Conservation (phyloP, 768 basidiomycete genomes). For the Boletus rufocinnamomeus region DNA sequence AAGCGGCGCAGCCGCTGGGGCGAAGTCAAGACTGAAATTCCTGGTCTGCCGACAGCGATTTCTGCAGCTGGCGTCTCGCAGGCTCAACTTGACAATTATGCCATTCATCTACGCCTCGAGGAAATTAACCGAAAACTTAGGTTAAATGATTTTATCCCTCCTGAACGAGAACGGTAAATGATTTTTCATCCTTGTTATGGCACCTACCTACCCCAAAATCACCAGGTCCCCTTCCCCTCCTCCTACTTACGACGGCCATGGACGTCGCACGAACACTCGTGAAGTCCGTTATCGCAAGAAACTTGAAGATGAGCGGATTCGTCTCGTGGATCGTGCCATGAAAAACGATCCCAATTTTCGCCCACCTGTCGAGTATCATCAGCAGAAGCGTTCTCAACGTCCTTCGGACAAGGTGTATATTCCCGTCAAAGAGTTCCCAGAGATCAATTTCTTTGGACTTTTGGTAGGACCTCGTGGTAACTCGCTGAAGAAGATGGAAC, state of each 20-base stretch:
- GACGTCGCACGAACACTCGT: slow-evolving; percentile 96
- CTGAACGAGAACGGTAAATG: slow-evolving; percentile 83
- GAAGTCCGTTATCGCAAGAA: slow-evolving; percentile 98
- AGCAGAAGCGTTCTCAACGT: slow-evolving; percentile 89
- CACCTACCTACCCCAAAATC: slow-evolving; percentile 17
- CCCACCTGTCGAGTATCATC: slow-evolving; percentile 94
- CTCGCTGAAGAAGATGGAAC: slow-evolving; percentile 99
- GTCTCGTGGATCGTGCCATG: slow-evolving; percentile 93
- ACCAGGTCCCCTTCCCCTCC: slow-evolving; percentile 91
- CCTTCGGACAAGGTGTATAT: slow-evolving; percentile 99
- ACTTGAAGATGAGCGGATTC: slow-evolving; percentile 88
- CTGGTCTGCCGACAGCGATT: slow-evolving; percentile 93
- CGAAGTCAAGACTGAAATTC: slow-evolving; percentile 87
- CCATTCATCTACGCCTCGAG: slow-evolving; percentile 92
- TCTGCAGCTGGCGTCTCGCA: slow-evolving; percentile 92
- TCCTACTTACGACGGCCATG: slow-evolving; percentile 95
- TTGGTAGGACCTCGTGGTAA: slow-evolving; percentile 98
- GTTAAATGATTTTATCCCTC: slow-evolving; percentile 92
- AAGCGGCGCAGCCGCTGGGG: slow-evolving; percentile 99
- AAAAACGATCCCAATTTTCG: slow-evolving; percentile 98
- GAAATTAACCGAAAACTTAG: slow-evolving; percentile 96
- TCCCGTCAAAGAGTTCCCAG: slow-evolving; percentile 99
- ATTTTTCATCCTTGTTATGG: not conserved
- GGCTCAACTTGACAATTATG: slow-evolving; percentile 96
- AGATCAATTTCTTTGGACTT: slow-evolving; percentile 99